Evolutionary conservation across 208 protist genomes (phyloP), one percentile per base, ranked within the genome.

Genomic region (Trypanosoma melophagium): DNA sequence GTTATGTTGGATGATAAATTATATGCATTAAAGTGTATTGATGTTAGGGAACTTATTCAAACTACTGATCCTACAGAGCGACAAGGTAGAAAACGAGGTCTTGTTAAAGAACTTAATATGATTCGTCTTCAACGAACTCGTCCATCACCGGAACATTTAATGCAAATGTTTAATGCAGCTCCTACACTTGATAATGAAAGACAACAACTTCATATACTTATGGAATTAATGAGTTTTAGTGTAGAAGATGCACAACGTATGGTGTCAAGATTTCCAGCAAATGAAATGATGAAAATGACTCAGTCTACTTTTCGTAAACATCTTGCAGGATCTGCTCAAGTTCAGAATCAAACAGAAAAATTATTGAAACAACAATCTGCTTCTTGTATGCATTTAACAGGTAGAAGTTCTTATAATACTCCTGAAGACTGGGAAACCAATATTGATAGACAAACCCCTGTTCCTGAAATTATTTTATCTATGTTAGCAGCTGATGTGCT

Each of bases 381-480:
- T 21, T 86, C 84, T 1, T 79, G 83, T 21, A 77, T 76, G 76
- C 80, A 89, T 53, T 58, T 86, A 2, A 60, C 86, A 25, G 90
- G 90, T 14, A 76, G 90, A n/a, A 80, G 38, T 45, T 71, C 70
- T 5, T 87, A 82, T 66, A 84, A 86, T 51, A 73, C 64, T 16
- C 80, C 87, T 7, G 77, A 86, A 47, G 60, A 72, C 41, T 95
- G 90, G 87, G 87, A 95, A 60, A 79, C 31, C 10, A 70, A 97
- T 77, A 84, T 99, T 45, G 76, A 98, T 40, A 89, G 99, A 0
- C 98, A 99, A 51, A 99, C 98, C 21, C 97, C 99, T 77, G 81
- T 99, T 14, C 98, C 99, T 9, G 98, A 99, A 70, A 99, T 99
- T 92, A 96, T 99, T 53, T 87, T 99, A 16, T 99, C 99, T 58